Percentiles rank a stretch among this genome's conserved stretches.
Evolutionary conservation across 2,329 filamentous ascomycete genomes (phyloP).

Genomic region (Tympanopsis confertula): DNA sequence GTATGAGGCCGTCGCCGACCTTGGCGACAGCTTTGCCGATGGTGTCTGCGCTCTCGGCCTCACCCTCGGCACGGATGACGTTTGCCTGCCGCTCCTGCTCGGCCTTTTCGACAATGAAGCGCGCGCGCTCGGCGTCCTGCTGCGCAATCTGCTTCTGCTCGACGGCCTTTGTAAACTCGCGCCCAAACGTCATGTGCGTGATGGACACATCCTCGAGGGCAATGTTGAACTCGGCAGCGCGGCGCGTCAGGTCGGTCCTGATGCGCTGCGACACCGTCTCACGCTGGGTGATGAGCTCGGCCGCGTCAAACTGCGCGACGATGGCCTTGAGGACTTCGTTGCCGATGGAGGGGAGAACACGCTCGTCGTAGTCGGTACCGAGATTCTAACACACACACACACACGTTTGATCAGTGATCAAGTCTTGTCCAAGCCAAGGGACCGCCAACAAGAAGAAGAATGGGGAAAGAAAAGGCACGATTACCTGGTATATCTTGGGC

Average conservation of each 20-base stretch:
- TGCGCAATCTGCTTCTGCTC: conserved; percentile 99
- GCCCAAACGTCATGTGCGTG: conserved; percentile 99
- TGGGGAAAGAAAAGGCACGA: conserved; percentile 10
- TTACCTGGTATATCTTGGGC: conserved; percentile 96
- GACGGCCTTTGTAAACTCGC: conserved; percentile 95
- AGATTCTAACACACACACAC: conserved; percentile 54
- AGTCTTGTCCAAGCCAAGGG: background rate
- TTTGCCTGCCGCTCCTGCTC: conserved; percentile 98
- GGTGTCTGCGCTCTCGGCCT: conserved; percentile 91
- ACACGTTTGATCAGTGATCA: conserved; percentile 3
- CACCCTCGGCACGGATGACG: conserved; percentile 94
- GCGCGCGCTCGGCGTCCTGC: conserved; percentile 91
- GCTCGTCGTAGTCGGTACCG: conserved; percentile 95
- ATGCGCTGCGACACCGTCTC: conserved; percentile 94
- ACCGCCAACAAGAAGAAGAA: background rate
- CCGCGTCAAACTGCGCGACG: conserved; percentile 96
- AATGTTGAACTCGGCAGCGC: conserved; percentile 96
- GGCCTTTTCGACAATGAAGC: conserved; percentile 96
- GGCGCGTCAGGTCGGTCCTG: conserved; percentile 79
- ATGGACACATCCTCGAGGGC: conserved; percentile 97
- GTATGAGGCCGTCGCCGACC: conserved; percentile 81
- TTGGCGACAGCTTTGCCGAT: conserved; percentile 90
- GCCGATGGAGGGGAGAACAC: conserved; percentile 93
- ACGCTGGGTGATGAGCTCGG: conserved; percentile 95
- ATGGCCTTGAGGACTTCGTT: conserved; percentile 99